phyloP scores from a whole-genome alignment of 306 rosid species.

The Ceratonia siliqua region DNA sequence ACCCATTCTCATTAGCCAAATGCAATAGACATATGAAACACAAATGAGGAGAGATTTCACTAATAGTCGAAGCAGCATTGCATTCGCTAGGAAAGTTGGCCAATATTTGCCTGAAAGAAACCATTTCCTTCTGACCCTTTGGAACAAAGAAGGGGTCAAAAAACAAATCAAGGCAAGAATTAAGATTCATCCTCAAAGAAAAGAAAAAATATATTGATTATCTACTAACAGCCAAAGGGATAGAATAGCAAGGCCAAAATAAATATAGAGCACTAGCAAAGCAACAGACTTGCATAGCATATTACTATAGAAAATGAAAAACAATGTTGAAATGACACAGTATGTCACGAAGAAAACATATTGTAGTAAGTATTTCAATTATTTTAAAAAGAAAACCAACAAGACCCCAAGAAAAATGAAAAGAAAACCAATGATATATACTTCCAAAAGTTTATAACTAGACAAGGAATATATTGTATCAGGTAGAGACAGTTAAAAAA shows the following conservation, averaged over 20 bases:
- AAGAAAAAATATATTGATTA: neutral
- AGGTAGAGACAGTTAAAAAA: neutral
- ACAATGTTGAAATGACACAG: conserved; percentile 7
- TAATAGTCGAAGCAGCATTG: conserved; percentile 64
- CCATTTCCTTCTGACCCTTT: conserved; percentile 53
- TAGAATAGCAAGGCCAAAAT: neutral
- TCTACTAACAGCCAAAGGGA: neutral
- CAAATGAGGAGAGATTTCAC: conserved; percentile 87
- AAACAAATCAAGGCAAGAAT: conserved; percentile 22
- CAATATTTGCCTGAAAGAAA: conserved; percentile 70
- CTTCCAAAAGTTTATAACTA: neutral
- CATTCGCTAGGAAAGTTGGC: conserved; percentile 72
- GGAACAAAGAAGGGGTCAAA: conserved; percentile 11
- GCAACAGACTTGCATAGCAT: neutral
- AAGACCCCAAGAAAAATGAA: too few relatives aligned
- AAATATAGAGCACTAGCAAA: conserved; percentile 11
- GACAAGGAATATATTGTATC: neutral
- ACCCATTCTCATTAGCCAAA: conserved; percentile 90
- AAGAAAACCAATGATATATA: too few relatives aligned
- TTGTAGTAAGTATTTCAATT: conserved; percentile 27
- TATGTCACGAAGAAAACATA: conserved; percentile 3
- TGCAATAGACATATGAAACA: conserved; percentile 94
- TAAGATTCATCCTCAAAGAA: conserved; percentile 19
- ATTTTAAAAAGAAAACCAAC: too few relatives aligned
- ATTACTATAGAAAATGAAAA: neutral